Evolutionary conservation across 176 grass and related monocot genomes (phyloP), one percentile per base, ranked within the genome.

Genomic region (Bolboschoenus planiculmis): DNA sequence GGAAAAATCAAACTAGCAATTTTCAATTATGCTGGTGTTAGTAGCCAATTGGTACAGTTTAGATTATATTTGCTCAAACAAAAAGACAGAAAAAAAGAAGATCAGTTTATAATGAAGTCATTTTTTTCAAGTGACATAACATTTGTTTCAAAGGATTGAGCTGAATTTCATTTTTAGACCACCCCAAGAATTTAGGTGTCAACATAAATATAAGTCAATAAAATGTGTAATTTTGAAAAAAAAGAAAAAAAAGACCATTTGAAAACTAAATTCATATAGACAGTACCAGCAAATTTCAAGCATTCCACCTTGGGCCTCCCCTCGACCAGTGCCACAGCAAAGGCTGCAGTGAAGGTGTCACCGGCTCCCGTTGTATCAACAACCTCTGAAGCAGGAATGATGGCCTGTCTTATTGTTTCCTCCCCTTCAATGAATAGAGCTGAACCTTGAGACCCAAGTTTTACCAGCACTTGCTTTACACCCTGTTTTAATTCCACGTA

Each of bases 321-420:
- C 77, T 99, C 93, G 23, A 99, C 91, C 48, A 95, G 76, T 77
- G 96, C 89, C 84, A 99, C 96, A 36, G 90, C 87, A 87, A 99
- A 99, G 73, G 96, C 96, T 56, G 96, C 94, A 65, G 96, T 95
- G 84, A 99, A 99, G 62, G 93, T 99, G 78, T 93, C 96, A 53
- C 93, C 96, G 18, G 96, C 96, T 47, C 96, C 96, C 0, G 91
- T 99, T 20, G 96, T 93, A 81, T 99, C 93, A 30, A 95, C 82
- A 61, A 95, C 93, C 86, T 93, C 64, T 60, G 87, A 62, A 20
- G 91, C 89, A 64, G 89, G 91, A 90, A 99, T 89, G 77, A 91
- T 83, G 0, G 87, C 61, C 79, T 99, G 93, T 78, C 34, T 88
- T 67, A 95, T 90, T 83, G 91, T 85, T 27, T 95, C 56, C 70